Percentiles rank a stretch among this genome's conserved stretches.
phyloP scores from a whole-genome alignment of 371 early-diverging fungal genomes.

The Rhizomucor pusillus region DNA sequence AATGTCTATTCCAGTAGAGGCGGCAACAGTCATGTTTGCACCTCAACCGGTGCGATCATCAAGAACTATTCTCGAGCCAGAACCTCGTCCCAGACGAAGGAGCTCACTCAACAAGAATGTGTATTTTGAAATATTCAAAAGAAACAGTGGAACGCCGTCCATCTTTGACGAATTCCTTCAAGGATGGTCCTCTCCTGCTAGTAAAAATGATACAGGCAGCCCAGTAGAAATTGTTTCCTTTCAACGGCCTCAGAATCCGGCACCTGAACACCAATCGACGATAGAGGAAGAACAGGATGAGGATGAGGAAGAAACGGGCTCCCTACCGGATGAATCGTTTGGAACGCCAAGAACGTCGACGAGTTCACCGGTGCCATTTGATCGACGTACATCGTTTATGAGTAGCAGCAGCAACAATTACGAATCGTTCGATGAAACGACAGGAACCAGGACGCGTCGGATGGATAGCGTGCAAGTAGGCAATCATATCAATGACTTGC shows the following conservation, averaged over 20 bases:
- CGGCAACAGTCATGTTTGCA: constrained; percentile 14
- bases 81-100: not conserved
- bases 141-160: constrained; percentile 11
- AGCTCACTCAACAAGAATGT: constrained; percentile 7
- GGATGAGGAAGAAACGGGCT: not conserved
- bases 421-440: not conserved
- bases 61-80: not conserved
- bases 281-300: constrained; percentile 5
- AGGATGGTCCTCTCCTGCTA: constrained; percentile 19
- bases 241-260: constrained; percentile 9
- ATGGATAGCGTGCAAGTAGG: constrained; percentile 22
- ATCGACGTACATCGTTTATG: too few relatives aligned
- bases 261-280: too few relatives aligned
- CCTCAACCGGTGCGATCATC: constrained; percentile 11
- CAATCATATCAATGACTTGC: constrained; percentile 18
- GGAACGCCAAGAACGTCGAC: too few relatives aligned
- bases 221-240: constrained; percentile 3
- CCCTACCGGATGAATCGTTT: not conserved
- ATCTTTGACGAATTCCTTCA: constrained; percentile 21
- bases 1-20: constrained; percentile 21
- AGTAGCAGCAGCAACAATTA: not conserved
- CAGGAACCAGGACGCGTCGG: not conserved
- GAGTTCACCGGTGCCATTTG: too few relatives aligned
- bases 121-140: constrained; percentile 4
- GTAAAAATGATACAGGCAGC: not conserved